Evolutionary conservation across 129 eudicot genomes (phyloP).

Genomic region (Sambucus nigra): DNA sequence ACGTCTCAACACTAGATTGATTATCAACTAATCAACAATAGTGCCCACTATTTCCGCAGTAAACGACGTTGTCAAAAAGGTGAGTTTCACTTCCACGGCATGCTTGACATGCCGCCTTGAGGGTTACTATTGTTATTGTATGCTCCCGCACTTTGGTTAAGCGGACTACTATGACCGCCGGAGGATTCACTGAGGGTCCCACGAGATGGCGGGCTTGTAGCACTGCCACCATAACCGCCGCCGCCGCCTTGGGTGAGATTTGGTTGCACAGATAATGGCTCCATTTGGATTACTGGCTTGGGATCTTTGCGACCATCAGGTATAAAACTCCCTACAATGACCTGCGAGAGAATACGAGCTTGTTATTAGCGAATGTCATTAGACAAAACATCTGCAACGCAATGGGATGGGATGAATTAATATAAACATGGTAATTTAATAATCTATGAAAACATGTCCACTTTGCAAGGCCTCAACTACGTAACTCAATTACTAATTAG

Average conservation of each 20-base stretch:
- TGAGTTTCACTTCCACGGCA: slow-evolving; percentile 91
- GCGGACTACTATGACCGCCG: slow-evolving; percentile 70
- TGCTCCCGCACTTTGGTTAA: slow-evolving; percentile 40
- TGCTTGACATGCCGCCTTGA: slow-evolving; percentile 46
- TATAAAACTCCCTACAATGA: slow-evolving; percentile 75
- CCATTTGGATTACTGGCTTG: slow-evolving; percentile 32
- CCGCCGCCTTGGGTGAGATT: slow-evolving; percentile 29
- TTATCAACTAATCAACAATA: neutral
- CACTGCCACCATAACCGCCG: slow-evolving; percentile 28
- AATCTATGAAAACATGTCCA: no score
- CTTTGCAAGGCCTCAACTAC: no score
- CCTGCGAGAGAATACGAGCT: slow-evolving; percentile 32
- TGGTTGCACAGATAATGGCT: slow-evolving; percentile 32
- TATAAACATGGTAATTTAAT: no score
- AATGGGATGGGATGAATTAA: no score
- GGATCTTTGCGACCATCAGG: slow-evolving; percentile 42
- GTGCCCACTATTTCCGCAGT: neutral
- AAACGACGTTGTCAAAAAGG: neutral
- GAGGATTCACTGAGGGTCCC: slow-evolving; percentile 81
- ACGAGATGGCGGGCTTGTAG: slow-evolving; percentile 74
- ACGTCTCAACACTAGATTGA: neutral
- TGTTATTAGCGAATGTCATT: neutral
- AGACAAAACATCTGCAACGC: neutral
- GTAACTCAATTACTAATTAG: no score
- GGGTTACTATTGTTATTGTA: slow-evolving; percentile 31